Evolutionary conservation across 768 basidiomycete species (phyloP).

Genomic region (Serendipita sp.): DNA sequence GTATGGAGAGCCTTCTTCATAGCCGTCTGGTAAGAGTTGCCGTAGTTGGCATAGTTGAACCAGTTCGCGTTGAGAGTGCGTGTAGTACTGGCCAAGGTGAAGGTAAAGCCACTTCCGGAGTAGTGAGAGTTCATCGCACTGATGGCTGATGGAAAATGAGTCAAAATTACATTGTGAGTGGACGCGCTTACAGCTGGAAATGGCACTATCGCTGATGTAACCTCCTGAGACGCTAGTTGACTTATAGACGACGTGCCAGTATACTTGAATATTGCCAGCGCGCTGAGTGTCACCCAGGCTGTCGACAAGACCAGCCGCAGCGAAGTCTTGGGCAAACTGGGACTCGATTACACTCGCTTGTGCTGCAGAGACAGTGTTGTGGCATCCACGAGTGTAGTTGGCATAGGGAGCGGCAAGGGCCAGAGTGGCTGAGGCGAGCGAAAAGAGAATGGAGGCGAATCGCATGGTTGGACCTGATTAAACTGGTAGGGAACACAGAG

Average conservation of each 20-base stretch:
- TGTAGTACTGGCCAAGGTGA: constrained; percentile 13
- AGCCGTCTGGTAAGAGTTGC: constrained; percentile 19
- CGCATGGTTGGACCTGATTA: neutral
- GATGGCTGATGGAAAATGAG: constrained; percentile 7
- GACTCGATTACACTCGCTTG: neutral
- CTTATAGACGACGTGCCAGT: neutral
- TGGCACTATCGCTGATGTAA: neutral
- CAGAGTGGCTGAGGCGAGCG: neutral
- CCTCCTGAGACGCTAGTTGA: neutral
- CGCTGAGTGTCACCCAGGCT: neutral
- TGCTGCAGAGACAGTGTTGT: neutral
- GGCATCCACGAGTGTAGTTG: constrained; percentile 1
- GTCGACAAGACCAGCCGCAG: neutral
- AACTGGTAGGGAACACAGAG: neutral
- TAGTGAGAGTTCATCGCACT: constrained; percentile 13
- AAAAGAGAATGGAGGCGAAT: neutral
- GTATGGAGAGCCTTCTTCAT: constrained; percentile 25
- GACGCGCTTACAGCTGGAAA: constrained; percentile 7
- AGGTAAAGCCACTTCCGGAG: constrained; percentile 11
- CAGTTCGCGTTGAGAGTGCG: constrained; percentile 14
- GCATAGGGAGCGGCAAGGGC: neutral
- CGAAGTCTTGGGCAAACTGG: neutral
- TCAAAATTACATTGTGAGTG: neutral
- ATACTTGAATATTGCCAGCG: neutral
- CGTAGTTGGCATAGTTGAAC: constrained; percentile 16